Percentiles rank a stretch among this genome's conserved stretches.
Evolutionary conservation across 129 eudicot genomes (phyloP).

Genomic region (Arctium lappa): DNA sequence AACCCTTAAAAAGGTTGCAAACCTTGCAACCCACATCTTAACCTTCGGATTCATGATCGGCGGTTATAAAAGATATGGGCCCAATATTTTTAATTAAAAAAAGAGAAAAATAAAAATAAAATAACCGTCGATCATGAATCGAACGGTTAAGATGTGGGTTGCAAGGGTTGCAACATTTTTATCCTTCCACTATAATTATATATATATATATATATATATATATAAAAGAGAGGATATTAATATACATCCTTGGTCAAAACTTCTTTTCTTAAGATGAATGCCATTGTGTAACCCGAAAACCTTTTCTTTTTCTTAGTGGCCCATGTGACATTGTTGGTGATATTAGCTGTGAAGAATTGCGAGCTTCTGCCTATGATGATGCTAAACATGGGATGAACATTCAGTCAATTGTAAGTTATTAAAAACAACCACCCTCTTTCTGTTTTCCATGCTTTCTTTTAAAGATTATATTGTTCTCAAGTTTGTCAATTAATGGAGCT

Average conservation of each 20-base stretch:
- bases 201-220: neutral
- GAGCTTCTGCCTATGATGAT: slow-evolving; percentile 80
- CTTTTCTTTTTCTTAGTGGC: slow-evolving; percentile 47
- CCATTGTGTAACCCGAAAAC: slow-evolving; percentile 12
- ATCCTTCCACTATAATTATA: too few species aligned
- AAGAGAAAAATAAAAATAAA: too few species aligned
- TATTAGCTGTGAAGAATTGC: slow-evolving; percentile 86
- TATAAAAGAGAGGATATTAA: neutral
- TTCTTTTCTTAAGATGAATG: neutral
- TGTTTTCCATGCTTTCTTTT: neutral
- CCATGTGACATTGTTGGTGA: slow-evolving; percentile 95
- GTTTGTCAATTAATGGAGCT: slow-evolving; percentile 6
- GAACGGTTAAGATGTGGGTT: too few species aligned
- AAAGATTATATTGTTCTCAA: slow-evolving; percentile 6
- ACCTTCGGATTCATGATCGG: too few species aligned
- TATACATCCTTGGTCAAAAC: neutral
- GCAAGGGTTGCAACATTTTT: too few species aligned
- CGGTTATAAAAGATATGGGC: too few species aligned
- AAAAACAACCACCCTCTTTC: neutral
- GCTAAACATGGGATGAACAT: slow-evolving; percentile 71
- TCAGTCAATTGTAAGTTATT: slow-evolving; percentile 75
- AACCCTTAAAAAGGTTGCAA: too few species aligned
- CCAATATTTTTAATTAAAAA: too few species aligned
- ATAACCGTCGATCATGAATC: too few species aligned
- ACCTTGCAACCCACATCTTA: too few species aligned